These are phyloP conservation scores for Asclepias syriaca DNA, from an alignment of 257 asterid genomes.

Conservation along the genomic window DNA sequence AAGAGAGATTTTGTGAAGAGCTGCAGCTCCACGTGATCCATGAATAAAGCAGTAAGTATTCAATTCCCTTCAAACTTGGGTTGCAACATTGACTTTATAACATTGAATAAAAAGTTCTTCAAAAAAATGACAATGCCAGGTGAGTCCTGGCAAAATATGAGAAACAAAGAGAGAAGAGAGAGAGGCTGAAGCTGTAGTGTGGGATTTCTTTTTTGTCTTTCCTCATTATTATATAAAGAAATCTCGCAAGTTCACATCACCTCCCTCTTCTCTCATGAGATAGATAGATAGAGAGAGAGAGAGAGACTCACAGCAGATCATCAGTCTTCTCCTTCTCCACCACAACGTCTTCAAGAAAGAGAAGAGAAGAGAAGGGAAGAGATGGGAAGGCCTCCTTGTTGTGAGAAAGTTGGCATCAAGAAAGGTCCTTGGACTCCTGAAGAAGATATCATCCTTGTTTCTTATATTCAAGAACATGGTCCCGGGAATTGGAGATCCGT, in stretches of 20 bases:
- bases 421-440: constrained; percentile 99
- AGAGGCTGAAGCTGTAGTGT: not conserved
- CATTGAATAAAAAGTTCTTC: not conserved
- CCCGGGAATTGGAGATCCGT: constrained; percentile 94
- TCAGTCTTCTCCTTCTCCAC: not conserved
- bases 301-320: not conserved
- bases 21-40: constrained; percentile 3
- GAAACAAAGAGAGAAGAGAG: not conserved
- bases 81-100: not conserved
- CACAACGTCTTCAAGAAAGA: not conserved
- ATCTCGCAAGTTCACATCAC: not conserved
- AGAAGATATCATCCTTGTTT: constrained; percentile 79
- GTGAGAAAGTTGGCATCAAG: constrained; percentile 85
- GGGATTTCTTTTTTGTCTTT: too few species aligned
- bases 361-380: not conserved
- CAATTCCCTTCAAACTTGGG: not conserved
- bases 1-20: not conserved
- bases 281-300: not conserved
- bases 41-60: not conserved
- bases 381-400: constrained; percentile 94
- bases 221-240: too few species aligned
- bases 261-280: too few species aligned
- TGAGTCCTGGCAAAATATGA: not conserved
- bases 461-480: constrained; percentile 91
- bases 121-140: not conserved